Evolutionary conservation across 192 early-diverging fungal genomes (phyloP).

Genomic region (Mortierella antarctica): DNA sequence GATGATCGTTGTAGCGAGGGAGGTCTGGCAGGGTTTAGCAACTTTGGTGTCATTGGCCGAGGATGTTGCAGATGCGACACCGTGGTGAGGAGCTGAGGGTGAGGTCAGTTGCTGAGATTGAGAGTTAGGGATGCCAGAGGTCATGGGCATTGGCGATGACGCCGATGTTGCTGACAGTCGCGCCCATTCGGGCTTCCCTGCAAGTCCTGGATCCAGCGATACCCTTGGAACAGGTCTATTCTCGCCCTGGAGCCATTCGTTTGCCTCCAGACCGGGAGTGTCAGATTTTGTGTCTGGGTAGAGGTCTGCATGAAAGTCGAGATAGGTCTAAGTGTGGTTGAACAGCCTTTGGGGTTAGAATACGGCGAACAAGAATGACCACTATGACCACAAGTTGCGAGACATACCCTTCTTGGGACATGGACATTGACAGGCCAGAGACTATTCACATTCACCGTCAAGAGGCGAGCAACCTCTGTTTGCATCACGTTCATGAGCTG

Average conservation of each 20-base stretch:
- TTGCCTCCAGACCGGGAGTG: constrained; percentile 62
- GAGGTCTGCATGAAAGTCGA: constrained; percentile 87
- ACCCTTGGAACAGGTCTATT: constrained; percentile 53
- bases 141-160: constrained; percentile 1
- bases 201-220: constrained; percentile 64
- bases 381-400: background rate
- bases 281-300: constrained; percentile 83
- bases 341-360: background rate
- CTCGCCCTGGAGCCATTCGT: constrained; percentile 70
- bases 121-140: background rate
- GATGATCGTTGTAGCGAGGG: background rate
- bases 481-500: constrained; percentile 74
- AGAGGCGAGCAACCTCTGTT: constrained; percentile 74
- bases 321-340: constrained; percentile 61
- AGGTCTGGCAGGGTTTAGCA: background rate
- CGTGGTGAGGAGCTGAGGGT: background rate
- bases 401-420: constrained; percentile 70
- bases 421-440: constrained; percentile 77
- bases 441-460: constrained; percentile 65
- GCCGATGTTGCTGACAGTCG: constrained; percentile 2
- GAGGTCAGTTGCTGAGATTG: background rate
- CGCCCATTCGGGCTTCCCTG: constrained; percentile 22
- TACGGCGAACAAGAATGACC: background rate
- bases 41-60: too few species aligned
- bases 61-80: background rate